Evolutionary conservation across 2,329 filamentous ascomycete species (phyloP).

Genomic region (Claviceps spartinae): DNA sequence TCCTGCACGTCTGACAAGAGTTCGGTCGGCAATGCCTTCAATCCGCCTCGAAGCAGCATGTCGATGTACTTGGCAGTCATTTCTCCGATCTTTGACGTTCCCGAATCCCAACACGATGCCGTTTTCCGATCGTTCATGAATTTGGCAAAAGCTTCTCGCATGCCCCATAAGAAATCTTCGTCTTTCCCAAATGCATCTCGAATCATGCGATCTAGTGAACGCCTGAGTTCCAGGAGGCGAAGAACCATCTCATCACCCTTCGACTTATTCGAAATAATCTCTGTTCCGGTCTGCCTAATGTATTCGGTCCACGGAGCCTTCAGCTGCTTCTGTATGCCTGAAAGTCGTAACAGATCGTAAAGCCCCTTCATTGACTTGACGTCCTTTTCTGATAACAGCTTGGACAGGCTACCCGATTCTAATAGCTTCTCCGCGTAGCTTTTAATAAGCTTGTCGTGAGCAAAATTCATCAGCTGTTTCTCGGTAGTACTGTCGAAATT

Average conservation of each 20-base stretch:
- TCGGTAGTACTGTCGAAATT: conserved; percentile 75
- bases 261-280: conserved; percentile 68
- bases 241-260: conserved; percentile 77
- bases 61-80: conserved; percentile 99
- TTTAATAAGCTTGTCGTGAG: conserved; percentile 60
- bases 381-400: conserved; percentile 59
- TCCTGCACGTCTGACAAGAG: conserved; percentile 50
- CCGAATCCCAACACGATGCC: conserved; percentile 58
- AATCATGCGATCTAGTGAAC: conserved; percentile 63
- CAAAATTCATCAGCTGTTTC: conserved; percentile 56
- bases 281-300: conserved; percentile 59
- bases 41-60: conserved; percentile 69
- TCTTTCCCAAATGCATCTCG: conserved; percentile 64
- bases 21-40: conserved; percentile 65
- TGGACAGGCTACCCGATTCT: conserved; percentile 51
- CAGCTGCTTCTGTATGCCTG: conserved; percentile 55
- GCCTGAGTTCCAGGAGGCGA: conserved; percentile 67
- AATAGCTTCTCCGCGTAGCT: conserved; percentile 54
- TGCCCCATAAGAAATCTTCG: conserved; percentile 59
- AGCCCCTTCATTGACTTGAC: conserved; percentile 59
- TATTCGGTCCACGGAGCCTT: conserved; percentile 64
- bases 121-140: conserved; percentile 88
- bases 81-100: conserved; percentile 89
- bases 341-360: conserved; percentile 63
- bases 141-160: conserved; percentile 72